Base-by-base conservation (phyloP, 1,284 basidiomycete genomes). In the Puccinia novopanici region DNA sequence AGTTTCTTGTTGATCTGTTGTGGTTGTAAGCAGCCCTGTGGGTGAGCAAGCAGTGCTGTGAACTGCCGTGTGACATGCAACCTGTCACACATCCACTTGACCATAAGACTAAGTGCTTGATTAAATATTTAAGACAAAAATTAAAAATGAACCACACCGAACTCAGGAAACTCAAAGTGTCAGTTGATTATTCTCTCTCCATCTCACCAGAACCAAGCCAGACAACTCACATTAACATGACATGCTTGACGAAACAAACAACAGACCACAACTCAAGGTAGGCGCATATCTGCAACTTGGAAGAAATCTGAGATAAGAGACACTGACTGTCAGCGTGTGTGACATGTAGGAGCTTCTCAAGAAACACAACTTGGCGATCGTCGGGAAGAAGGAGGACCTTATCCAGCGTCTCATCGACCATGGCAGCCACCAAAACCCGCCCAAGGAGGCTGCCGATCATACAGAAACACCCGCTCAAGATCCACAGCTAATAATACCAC, bases 301-400 rank as follows among this genome's bases (percentile, higher is more conserved):
- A 12, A 45, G 6, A 13, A 8, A 45, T 8, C 59, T 42, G 2
- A 30, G 50, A 54, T 17, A 27, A 0, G 24, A 37, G n/a, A 19
- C 0, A 67, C 27, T 65, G 30, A 27, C 12, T 42, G 59, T 61
- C 50, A 61, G 71, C 19, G 15, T 45, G 45, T 52, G 17, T 42
- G 45, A n/a, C n/a, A 48, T 30, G 30, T 76, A 84, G 83, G 83
- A 83, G 13, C 37, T 82, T 6, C 75, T 84, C 50, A 82, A 81
- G 37, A 72, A 75, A 2, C 70, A 67, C n/a, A 54, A 57, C n/a
- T 54, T 83, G 2, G 45, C 83, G 27, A 63, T 81, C 22, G 63
- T 75, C 0, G 83, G 83, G 48, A 82, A 83, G 61, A 84, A 84
- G 67, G 81, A 83, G 13, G 82, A 83, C 22, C 75, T 84, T 40